Evolutionary conservation across 768 basidiomycete species (phyloP), one percentile per base, ranked within the genome.

Genomic region (Suillus cothurnatus): DNA sequence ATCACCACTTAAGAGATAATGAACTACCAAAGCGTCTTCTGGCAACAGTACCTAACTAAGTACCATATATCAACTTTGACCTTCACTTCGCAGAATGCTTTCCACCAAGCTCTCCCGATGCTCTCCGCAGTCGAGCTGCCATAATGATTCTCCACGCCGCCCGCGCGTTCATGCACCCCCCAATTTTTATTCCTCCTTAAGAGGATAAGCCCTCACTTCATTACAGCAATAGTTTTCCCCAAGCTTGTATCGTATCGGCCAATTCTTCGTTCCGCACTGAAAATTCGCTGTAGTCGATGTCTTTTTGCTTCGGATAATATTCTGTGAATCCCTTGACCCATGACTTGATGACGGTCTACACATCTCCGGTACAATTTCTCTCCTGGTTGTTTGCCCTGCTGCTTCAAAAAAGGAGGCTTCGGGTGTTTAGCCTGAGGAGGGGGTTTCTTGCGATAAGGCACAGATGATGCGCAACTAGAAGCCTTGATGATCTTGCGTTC

Each of bases 171-270:
- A 62, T 84, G 84, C 4, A 79, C 76, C 14, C 81, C 84, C 84
- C 90, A 94, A 71, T 85, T n/a, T n/a, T n/a, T n/a, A n/a, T n/a
- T 76, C 66, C 88, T 78, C 69, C 89, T 79, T 69, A 94, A 74
- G 32, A 95, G 72, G 38, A 90, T 81, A 67, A 87, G 75, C 95
- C 94, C 95, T 91, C 91, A 96, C 71, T 85, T 88, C 81, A 93
- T 81, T 21, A 93, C 85, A 31, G 85, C 85, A 15, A 91, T 76
- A 61, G 88, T 90, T 66, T 85, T 85, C 76, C 90, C 89, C 47
- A 94, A 77, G 0, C 92, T 87, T n/a, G 70, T 83, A 72, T n/a
- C n/a, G n/a, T n/a, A n/a, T 92, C 90, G 6, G 84, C 78, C 53
- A 84, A 86, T 71, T 89, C 87, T 43, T 90, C 85, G 64, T 86